A percentile compares a stretch with the other conserved stretches of the same genome.
These are phyloP conservation scores for Trichoderma reesei DNA, from an alignment of 495 filamentous ascomycete species.

Conservation along the genomic window DNA sequence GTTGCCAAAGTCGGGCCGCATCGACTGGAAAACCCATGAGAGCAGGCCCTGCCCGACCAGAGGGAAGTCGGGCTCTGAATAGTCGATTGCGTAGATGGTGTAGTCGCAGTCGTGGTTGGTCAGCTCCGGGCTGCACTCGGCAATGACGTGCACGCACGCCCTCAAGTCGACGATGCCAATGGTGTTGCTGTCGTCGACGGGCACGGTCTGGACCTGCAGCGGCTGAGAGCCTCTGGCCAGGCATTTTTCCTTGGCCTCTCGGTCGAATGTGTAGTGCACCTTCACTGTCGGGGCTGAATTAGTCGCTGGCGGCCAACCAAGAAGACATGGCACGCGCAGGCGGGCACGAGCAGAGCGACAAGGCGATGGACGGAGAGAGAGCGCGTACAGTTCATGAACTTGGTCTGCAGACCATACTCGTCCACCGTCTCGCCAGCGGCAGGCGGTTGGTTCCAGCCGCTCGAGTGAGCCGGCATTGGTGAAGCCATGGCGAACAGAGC, in stretches of 20 bases:
- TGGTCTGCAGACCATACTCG: constrained; percentile 35
- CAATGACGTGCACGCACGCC: constrained; percentile 82
- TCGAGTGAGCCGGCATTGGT: constrained; percentile 7
- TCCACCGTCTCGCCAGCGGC: constrained; percentile 38
- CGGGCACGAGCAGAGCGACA: neutral
- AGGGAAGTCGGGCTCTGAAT: constrained; percentile 86
- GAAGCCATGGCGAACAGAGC: constrained; percentile 10
- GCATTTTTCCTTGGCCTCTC: constrained; percentile 80
- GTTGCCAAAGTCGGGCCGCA: constrained; percentile 39
- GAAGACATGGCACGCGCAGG: neutral
- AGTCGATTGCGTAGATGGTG: constrained; percentile 93
- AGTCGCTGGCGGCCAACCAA: neutral
- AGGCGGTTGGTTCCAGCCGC: constrained; percentile 31
- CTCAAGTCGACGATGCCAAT: constrained; percentile 88
- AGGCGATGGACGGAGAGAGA: neutral
- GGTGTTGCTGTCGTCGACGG: constrained; percentile 57
- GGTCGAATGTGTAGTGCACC: constrained; percentile 93
- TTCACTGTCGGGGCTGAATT: constrained; percentile 54
- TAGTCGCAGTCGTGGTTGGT: constrained; percentile 80
- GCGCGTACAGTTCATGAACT: constrained; percentile 42
- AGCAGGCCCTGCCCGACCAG: constrained; percentile 95
- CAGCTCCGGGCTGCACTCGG: constrained; percentile 69
- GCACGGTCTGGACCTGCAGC: constrained; percentile 67
- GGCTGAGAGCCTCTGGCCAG: constrained; percentile 80
- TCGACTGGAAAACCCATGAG: constrained; percentile 63